Percentiles rank a stretch among this genome's conserved stretches.
Evolutionary conservation across 202 grass and related monocot genomes (phyloP).

Genomic region (Zizania palustris): DNA sequence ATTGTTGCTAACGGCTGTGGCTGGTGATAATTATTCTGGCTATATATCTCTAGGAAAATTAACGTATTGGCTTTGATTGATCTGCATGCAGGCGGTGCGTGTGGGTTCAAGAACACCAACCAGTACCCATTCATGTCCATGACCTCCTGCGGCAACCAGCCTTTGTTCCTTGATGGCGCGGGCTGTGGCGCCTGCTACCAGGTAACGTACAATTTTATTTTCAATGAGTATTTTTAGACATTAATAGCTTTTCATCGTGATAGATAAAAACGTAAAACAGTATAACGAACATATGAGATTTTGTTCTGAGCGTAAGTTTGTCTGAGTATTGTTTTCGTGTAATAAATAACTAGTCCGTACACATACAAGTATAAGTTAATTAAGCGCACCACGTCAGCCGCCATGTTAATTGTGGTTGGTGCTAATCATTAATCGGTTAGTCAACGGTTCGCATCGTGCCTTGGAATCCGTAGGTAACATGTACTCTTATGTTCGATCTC

Average conservation of each 20-base stretch:
- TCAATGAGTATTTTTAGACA: too few relatives aligned
- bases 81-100: slow-evolving; percentile 44
- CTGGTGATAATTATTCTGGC: too few relatives aligned
- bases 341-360: too few relatives aligned
- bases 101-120: slow-evolving; percentile 57
- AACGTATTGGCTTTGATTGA: background rate
- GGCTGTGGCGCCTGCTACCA: slow-evolving; percentile 66
- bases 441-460: background rate
- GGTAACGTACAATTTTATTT: slow-evolving; percentile 18
- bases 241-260: too few relatives aligned
- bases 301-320: too few relatives aligned
- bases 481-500: background rate
- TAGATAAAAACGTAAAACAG: too few relatives aligned
- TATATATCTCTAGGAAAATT: too few relatives aligned
- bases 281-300: too few relatives aligned
- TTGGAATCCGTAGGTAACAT: background rate
- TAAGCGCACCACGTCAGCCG: too few relatives aligned
- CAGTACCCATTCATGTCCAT: slow-evolving; percentile 52
- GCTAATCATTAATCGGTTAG: background rate
- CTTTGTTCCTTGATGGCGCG: slow-evolving; percentile 49
- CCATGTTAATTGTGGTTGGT: background rate
- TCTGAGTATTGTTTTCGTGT: too few relatives aligned
- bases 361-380: too few relatives aligned
- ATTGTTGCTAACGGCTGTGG: too few relatives aligned
- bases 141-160: slow-evolving; percentile 58